Conservation (phyloP, 768 basidiomycete species). For the Boletales sp. region DNA sequence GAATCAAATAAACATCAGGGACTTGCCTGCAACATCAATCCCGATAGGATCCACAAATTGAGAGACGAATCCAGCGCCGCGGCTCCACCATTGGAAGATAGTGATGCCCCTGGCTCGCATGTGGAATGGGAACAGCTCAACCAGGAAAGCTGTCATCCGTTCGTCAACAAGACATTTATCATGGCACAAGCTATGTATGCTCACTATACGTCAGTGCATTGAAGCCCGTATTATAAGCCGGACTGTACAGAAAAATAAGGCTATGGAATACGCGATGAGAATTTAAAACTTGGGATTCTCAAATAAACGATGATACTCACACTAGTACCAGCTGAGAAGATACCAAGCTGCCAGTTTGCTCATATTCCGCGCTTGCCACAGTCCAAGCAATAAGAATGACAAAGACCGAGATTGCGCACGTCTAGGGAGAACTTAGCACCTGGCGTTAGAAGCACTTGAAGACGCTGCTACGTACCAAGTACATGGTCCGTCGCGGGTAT, state of each 20-base stretch:
- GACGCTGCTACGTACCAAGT: neutral
- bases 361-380: conserved; percentile 10
- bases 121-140: conserved; percentile 63
- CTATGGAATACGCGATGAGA: neutral
- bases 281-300: neutral
- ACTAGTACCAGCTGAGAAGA: conserved; percentile 7
- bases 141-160: conserved; percentile 45
- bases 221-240: conserved; percentile 5
- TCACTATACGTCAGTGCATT: conserved; percentile 4
- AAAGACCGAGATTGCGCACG: conserved; percentile 9
- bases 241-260: conserved; percentile 8
- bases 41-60: conserved; percentile 8
- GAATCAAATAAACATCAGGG: neutral
- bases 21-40: neutral
- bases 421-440: neutral
- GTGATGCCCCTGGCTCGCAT: conserved; percentile 58
- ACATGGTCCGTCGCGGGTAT: conserved; percentile 9
- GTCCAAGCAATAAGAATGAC: conserved; percentile 17
- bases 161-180: neutral
- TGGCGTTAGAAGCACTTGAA: no score
- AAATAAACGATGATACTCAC: neutral
- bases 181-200: neutral
- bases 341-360: conserved; percentile 1
- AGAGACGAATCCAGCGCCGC: conserved; percentile 23
- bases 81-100: conserved; percentile 57